These are phyloP conservation scores for Penicillium sp. DNA, from an alignment of 2,329 filamentous ascomycete species.

Conservation along the genomic window DNA sequence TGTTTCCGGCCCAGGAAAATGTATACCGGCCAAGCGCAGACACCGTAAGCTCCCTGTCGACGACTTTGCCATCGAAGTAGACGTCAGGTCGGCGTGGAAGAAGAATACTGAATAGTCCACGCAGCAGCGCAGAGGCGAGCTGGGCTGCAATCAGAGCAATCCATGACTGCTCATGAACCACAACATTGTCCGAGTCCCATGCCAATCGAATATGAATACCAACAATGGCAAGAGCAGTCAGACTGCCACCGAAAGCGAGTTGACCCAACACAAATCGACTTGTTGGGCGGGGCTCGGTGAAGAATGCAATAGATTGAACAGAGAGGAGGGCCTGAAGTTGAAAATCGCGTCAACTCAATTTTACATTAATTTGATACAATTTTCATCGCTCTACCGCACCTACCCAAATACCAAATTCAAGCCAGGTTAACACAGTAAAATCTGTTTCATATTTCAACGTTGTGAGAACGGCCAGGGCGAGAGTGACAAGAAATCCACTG, in stretches of 20 bases:
- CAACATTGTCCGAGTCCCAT: conserved; percentile 24
- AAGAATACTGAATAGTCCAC: conserved; percentile 46
- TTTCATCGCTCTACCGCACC: conserved; percentile 31
- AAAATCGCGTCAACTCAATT: not conserved
- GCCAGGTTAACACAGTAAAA: conserved; percentile 59
- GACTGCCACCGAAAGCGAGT: conserved; percentile 33
- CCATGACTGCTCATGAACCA: conserved; percentile 22
- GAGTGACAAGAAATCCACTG: conserved; percentile 57
- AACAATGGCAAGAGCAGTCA: conserved; percentile 24
- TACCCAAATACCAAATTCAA: conserved; percentile 65
- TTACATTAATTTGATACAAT: too few species aligned
- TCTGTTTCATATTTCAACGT: conserved; percentile 38
- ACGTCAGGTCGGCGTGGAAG: conserved; percentile 70
- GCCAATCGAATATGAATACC: conserved; percentile 33
- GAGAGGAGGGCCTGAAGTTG: conserved; percentile 32
- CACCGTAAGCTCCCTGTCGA: conserved; percentile 65
- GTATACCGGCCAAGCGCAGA: conserved; percentile 64
- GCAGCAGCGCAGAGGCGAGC: conserved; percentile 40
- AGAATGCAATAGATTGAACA: conserved; percentile 37
- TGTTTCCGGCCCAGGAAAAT: conserved; percentile 62
- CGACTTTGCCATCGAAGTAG: conserved; percentile 58
- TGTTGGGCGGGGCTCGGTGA: conserved; percentile 36
- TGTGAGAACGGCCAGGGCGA: conserved; percentile 58
- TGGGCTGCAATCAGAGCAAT: conserved; percentile 54
- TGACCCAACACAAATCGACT: conserved; percentile 34